Conservation (phyloP, 129 eudicot species). For the Pulicaria dysenterica region DNA sequence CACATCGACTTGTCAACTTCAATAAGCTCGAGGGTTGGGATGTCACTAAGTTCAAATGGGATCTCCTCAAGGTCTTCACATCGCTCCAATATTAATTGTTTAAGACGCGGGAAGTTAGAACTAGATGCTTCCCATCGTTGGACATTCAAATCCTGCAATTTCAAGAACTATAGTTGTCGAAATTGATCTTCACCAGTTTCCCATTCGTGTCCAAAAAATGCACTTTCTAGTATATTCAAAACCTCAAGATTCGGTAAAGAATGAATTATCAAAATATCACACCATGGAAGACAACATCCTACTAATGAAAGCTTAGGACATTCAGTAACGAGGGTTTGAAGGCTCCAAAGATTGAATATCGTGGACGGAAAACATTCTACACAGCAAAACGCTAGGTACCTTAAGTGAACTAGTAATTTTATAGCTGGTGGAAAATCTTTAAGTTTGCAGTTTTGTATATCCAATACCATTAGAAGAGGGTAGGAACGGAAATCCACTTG, state of each 20-base stretch:
- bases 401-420: slow-evolving; percentile 23
- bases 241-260: slow-evolving; percentile 48
- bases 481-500: not conserved
- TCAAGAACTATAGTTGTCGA: slow-evolving; percentile 30
- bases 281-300: slow-evolving; percentile 31
- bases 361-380: not conserved
- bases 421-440: not conserved
- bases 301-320: slow-evolving; percentile 25
- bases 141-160: slow-evolving; percentile 7
- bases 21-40: slow-evolving; percentile 31
- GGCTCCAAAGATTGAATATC: slow-evolving; percentile 20
- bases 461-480: slow-evolving; percentile 13
- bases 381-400: slow-evolving; percentile 11
- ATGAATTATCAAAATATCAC: slow-evolving; percentile 31
- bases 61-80: slow-evolving; percentile 30
- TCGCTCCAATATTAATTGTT: slow-evolving; percentile 12
- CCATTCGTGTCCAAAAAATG: slow-evolving; percentile 42
- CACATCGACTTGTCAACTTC: not conserved
- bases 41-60: slow-evolving; percentile 29
- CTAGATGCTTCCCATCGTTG: slow-evolving; percentile 28
- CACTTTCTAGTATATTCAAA: slow-evolving; percentile 33
- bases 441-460: not conserved
- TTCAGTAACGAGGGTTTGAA: slow-evolving; percentile 9
- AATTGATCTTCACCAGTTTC: slow-evolving; percentile 37
- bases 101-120: slow-evolving; percentile 31